Evolutionary conservation across 1,284 basidiomycete genomes (phyloP), one percentile per base, ranked within the genome.

Genomic region (Ceratobasidium sp.): DNA sequence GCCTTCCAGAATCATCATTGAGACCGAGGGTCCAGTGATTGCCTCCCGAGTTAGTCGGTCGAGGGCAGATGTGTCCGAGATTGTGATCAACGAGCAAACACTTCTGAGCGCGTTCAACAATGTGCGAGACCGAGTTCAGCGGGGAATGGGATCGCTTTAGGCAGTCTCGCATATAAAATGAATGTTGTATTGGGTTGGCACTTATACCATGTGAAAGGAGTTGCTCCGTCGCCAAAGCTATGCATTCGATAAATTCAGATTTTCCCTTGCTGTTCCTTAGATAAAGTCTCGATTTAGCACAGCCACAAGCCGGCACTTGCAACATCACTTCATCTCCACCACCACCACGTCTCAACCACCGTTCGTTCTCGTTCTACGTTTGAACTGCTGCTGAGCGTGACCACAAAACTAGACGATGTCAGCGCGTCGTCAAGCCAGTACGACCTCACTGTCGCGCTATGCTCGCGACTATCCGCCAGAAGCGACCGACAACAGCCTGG

Each of bases 11-110:
- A 93, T 99, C 82, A 97, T 99, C 78, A 91, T 99, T 61, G 97
- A 99, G 83, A 99, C 96, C 0, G 98, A 99, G 83, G 88, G 95
- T 4, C 90, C 94, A 0, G 94, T 96, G 11, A 98, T 99, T 80
- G 95, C 96, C 0, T 96, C 95, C 43, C 86, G 98, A 75, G 98
- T 99, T 62, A 97, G 94, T 78, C 86, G 96, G 78, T 94, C 98
- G 62, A 91, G 90, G 79, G 92, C 96, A 22, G 98, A 99, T 82
- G 92, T 94, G 72, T 93, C 93, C 51, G 96, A 98, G 80, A 98
- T 99, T 78, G 93, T 98, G 77, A 98, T 99, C 87, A 99, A 98
- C 86, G 98, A 99, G 84, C 96, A 98, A 84, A 97, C 95, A 4
- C 86, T 98, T 76, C 87, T 97, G 88, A 95, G 86, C 80, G 95